Base-by-base conservation (phyloP, 768 basidiomycete species). In the Floccularia luteovirens region DNA sequence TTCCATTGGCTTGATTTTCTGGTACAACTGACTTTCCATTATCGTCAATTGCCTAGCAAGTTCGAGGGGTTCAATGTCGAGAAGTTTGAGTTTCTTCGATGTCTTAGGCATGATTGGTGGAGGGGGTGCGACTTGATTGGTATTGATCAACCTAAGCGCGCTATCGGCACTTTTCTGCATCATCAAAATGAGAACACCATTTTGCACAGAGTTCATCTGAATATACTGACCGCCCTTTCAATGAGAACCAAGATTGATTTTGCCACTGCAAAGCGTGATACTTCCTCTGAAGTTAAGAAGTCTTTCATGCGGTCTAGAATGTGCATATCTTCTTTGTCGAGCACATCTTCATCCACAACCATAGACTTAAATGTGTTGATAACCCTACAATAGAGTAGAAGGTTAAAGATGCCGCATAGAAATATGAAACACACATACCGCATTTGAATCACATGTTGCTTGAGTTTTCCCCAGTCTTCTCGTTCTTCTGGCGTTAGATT, bases 21-120 rank as follows among this genome's bases (percentile, higher is more conserved):
- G 82, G 63, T 90, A 98, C 30, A 93, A 62, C 34, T 74, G 67
- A 47, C 83, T 86, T 60, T 98, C 94, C 67, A 93, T 71, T 43
- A 96, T 80, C 1, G 94, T 97, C 45, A 98, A 63, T 57, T 98
- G 94, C 21, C 94, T 74, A 0, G 93, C 94, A 13, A 98, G 59
- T 60, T 98, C 94, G 41, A 91, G 60, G 1, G 92, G 71, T 48
- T 94, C 87, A 36, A 98, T 75, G 53, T 98, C 94, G 16, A 78
- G 61, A 8, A 98, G 65, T 47, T 89, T 90, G 44, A 93, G 59
- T 59, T 79, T 84, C 64, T 78, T 82, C 43, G 61, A 67, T 27
- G 70, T 62, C 57, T 77, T 85, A 1, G 91, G 91, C 6, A 80
- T 39, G 41, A 94, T 80, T 2, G 91, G 73, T 8, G 81, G 61